phyloP scores from a whole-genome alignment of 1,284 basidiomycete genomes.

The Rhodotorula sp. region DNA sequence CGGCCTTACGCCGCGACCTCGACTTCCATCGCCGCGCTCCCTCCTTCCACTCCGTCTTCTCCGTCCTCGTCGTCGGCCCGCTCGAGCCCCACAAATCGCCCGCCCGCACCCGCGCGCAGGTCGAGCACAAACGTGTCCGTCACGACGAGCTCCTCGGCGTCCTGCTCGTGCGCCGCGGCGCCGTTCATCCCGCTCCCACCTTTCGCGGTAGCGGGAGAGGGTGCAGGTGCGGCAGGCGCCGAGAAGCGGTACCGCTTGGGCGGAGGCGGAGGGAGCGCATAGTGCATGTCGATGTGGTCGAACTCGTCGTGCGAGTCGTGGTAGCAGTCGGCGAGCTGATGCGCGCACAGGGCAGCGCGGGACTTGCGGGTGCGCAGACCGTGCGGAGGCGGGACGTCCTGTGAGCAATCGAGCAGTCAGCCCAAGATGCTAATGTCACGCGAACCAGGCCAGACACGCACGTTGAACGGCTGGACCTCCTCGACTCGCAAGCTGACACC shows the following conservation, averaged over 20 bases:
- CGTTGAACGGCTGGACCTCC: slow-evolving; percentile 53
- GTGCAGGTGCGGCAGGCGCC: neutral
- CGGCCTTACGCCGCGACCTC: neutral
- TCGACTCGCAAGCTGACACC: slow-evolving; percentile 59
- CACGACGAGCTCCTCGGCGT: slow-evolving; percentile 5
- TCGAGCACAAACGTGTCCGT: slow-evolving; percentile 31
- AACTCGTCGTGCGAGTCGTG: too few species aligned
- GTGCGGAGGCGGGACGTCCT: slow-evolving; percentile 4
- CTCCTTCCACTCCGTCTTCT: neutral
- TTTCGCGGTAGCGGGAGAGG: too few species aligned
- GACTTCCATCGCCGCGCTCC: neutral
- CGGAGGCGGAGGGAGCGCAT: neutral
- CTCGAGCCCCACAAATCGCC: slow-evolving; percentile 5
- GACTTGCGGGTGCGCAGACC: slow-evolving; percentile 8
- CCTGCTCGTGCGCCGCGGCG: neutral
- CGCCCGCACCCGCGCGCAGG: neutral
- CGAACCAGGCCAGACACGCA: slow-evolving; percentile 43
- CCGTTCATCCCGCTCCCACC: too few species aligned
- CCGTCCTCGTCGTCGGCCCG: neutral
- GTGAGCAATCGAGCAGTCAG: neutral
- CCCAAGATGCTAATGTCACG: neutral
- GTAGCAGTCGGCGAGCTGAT: neutral
- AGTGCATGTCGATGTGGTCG: neutral
- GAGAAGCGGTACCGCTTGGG: slow-evolving; percentile 13
- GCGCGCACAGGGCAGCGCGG: neutral